phyloP scores from a whole-genome alignment of 164 flowering plant genomes.

The Platanus orientalis region DNA sequence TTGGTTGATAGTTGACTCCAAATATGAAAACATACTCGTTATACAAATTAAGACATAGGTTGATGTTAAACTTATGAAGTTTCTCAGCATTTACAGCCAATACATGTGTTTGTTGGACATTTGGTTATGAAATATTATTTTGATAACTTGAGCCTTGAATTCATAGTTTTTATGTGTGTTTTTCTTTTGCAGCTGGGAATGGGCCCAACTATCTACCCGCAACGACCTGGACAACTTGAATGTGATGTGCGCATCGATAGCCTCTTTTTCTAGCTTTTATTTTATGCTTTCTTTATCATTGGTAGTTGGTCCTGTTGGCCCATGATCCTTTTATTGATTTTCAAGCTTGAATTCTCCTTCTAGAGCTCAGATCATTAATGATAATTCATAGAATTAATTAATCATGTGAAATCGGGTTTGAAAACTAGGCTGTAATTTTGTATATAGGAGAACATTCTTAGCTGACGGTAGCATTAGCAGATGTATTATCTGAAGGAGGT shows the following conservation, averaged over 20 bases:
- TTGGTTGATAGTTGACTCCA: too few species aligned
- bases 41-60: neutral
- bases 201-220: slow-evolving; percentile 57
- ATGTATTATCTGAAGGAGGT: too few species aligned
- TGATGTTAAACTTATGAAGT: neutral
- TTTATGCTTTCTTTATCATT: too few species aligned
- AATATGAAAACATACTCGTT: neutral
- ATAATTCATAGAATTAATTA: too few species aligned
- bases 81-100: neutral
- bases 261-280: neutral
- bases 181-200: slow-evolving; percentile 53
- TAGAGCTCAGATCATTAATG: too few species aligned
- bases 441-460: too few species aligned
- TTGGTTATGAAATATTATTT: neutral
- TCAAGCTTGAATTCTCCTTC: too few species aligned
- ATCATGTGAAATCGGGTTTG: too few species aligned
- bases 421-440: too few species aligned
- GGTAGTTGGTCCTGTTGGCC: too few species aligned
- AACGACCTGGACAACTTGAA: slow-evolving; percentile 80
- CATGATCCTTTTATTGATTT: too few species aligned
- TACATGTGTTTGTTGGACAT: neutral
- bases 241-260: slow-evolving; percentile 66
- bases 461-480: too few species aligned
- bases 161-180: slow-evolving; percentile 1
- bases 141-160: neutral